Base-by-base conservation (phyloP, 2,329 filamentous ascomycete species). In the Penicillium sp. region DNA sequence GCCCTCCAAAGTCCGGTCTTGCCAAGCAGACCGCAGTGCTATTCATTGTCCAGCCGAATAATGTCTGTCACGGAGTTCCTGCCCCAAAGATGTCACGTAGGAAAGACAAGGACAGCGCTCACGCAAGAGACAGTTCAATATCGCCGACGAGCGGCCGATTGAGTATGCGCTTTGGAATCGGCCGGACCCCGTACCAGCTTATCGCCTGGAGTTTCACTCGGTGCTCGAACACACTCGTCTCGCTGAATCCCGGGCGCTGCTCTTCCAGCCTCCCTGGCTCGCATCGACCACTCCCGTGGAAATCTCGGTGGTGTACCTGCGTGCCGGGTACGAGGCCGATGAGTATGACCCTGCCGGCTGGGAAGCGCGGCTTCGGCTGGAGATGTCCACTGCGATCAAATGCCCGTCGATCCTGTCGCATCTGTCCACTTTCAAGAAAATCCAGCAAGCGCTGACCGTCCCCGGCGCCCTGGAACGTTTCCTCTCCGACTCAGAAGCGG, bases 141-240 rank as follows among this genome's bases (percentile, higher is more conserved):
- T 70, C 17, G 64, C 65, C 11, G 70, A 73, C 38, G 68, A 73
- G 41, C 56, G 69, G 41, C 69, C 70, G 1, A 60, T 73, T n/a
- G 70, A 73, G 39, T 71, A 71, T 48, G 61, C 54, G 4, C 49
- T 72, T 1, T 68, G 63, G 55, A 50, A 66, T 21, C 50, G 43
- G 26, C 48, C 61, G 5, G 36, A 43, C 3, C 51, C 58, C 2
- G 54, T 71, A 7, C 56, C 62, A 3, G 56, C 58, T 15, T 71
- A 64, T 40, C 60, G 70, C 16, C 59, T 64, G 7, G 56, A 62
- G 15, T 72, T 58, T 11, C 45, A 43, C 4, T 54, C 65, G 10
- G 37, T 70, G 4, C 42, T 66, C 2, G 21, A 45, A 2, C 51
- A 54, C 4, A 68, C 64, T 1, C 42, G 36, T 6, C 45, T 69